Conservation (phyloP, 2,329 filamentous ascomycete genomes). For the Ambrosiella beaveri region DNA sequence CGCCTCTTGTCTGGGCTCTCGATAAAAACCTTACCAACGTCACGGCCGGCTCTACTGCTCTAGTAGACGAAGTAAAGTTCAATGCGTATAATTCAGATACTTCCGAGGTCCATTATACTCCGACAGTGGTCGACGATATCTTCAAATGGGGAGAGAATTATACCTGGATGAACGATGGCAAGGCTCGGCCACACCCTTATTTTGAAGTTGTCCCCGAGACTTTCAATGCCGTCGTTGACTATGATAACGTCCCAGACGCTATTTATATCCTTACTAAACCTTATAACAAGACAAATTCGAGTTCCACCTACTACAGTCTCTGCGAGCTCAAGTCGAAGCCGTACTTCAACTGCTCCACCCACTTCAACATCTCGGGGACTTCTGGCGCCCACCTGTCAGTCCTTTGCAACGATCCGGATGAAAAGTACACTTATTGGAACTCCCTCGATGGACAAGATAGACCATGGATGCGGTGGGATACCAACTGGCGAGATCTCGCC, state of each 20-base stretch:
- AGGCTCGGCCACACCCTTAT: not conserved
- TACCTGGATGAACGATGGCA: not conserved
- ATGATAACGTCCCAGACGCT: not conserved
- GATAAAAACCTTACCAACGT: not conserved
- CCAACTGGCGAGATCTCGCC: conserved; percentile 23
- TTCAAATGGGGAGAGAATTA: conserved; percentile 3
- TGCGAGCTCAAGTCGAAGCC: conserved; percentile 50
- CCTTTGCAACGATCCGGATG: conserved; percentile 37
- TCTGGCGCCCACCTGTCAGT: conserved; percentile 42
- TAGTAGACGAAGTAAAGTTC: not conserved
- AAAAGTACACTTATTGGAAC: conserved; percentile 36
- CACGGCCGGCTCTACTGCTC: not conserved
- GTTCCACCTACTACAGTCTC: conserved; percentile 38
- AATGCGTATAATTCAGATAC: not conserved
- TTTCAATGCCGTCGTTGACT: not conserved
- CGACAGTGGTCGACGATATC: not conserved
- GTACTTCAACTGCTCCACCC: conserved; percentile 49
- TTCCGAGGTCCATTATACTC: not conserved
- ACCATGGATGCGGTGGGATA: not conserved
- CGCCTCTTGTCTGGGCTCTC: conserved; percentile 34
- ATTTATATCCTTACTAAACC: conserved; percentile 1
- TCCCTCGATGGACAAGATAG: not conserved
- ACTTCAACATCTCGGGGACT: conserved; percentile 36
- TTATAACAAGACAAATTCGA: not conserved
- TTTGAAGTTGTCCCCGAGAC: not conserved